Base-by-base conservation (phyloP, 2,329 filamentous ascomycete species). In the Apiospora koreana region DNA sequence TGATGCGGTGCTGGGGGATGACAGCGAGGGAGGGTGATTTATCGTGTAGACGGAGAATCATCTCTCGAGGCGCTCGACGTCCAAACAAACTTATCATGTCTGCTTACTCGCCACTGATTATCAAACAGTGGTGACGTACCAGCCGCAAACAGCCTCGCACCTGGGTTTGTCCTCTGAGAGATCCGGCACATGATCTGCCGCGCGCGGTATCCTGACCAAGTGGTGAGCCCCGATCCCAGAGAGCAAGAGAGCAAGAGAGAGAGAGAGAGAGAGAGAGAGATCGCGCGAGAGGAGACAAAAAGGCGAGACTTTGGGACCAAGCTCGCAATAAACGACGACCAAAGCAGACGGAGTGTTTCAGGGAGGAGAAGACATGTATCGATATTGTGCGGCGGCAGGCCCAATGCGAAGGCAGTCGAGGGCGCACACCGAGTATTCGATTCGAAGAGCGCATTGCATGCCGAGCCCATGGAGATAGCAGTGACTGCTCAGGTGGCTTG, bases 61-160 rank as follows among this genome's bases (percentile, higher is more conserved):
- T 62, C 31, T 58, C 50, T 62, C 18, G 54, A 23, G 54, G 31
- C 31, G 54, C 28, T n/a, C 54, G 54, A n/a, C 18, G 54, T 62
- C 54, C 54, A 38, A 62, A 62, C 54, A 62, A 62, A 62, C 54
- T 62, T 62, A 62, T 62, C 54, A 62, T 62, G 28, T 38, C 54
- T 35, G 54, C 54, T 38, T 35, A 62, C 28, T 38, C 54, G 54
- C 54, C 54, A 62, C 54, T 62, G 54, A 62, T 38, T 62, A 38
- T 23, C 54, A 62, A 62, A 62, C 54, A 62, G 31, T 62, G 31
- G 54, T 62, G 54, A 62, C 54, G 54, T 62, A 62, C 54, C 31
- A 62, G 54, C 31, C 54, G 54, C 31, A 62, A 62, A 62, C 54
- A 62, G 54, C 54, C 54, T 62, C 54, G 21, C 54, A 62, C 54